Conservation (phyloP, 805 yeast species). For the Spathaspora arborariae region DNA sequence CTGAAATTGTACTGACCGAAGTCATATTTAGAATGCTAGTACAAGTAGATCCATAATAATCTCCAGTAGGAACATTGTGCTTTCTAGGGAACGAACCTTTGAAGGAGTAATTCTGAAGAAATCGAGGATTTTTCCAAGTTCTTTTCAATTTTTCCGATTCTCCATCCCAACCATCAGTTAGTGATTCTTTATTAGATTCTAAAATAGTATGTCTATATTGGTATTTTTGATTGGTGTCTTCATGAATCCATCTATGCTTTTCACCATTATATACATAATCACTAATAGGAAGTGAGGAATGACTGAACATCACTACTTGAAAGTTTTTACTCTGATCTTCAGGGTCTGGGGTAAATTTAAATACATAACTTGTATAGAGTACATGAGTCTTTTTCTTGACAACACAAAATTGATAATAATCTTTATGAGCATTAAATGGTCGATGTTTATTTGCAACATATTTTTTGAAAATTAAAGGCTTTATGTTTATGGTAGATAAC, state of each 20-base stretch:
- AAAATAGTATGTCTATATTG: conserved; percentile 4
- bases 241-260: conserved; percentile 8
- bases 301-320: conserved; percentile 7
- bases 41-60: conserved; percentile 6
- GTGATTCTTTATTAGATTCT: not conserved
- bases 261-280: conserved; percentile 8
- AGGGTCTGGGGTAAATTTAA: conserved; percentile 9
- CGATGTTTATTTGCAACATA: conserved; percentile 5
- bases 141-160: conserved; percentile 4
- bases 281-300: conserved; percentile 7
- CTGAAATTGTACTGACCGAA: not conserved
- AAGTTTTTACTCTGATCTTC: conserved; percentile 2
- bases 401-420: conserved; percentile 6
- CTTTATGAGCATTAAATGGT: conserved; percentile 8
- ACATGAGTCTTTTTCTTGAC: conserved; percentile 3
- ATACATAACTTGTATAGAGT: conserved; percentile 5
- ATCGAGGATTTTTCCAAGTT: conserved; percentile 1
- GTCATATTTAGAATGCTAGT: conserved; percentile 3
- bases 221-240: conserved; percentile 4
- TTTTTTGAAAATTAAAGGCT: conserved; percentile 5
- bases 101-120: not conserved
- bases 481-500: not conserved
- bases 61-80: conserved; percentile 4
- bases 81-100: not conserved
- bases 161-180: conserved; percentile 9